Evolutionary conservation across 306 rosid genomes (phyloP).

Genomic region (Adenanthera pavonina): DNA sequence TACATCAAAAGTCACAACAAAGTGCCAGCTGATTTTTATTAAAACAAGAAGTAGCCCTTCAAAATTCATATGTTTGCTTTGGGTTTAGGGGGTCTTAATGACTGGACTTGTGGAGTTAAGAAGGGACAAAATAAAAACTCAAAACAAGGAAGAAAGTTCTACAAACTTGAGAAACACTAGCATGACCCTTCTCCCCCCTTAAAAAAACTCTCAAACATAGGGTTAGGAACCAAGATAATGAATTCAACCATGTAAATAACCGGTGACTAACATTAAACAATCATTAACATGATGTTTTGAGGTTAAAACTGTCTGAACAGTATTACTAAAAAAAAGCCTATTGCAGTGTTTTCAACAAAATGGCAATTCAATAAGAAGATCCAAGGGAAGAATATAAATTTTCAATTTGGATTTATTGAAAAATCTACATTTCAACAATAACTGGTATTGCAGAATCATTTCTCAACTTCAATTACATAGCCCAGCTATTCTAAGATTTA

Average conservation of each 20-base stretch:
- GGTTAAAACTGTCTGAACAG: background rate
- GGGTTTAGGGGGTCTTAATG: background rate
- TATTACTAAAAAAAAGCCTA: background rate
- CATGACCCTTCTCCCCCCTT: background rate
- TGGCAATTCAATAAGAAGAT: slow-evolving; percentile 7
- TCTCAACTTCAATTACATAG: background rate
- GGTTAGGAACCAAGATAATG: background rate
- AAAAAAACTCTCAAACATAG: no score
- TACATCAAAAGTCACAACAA: no score
- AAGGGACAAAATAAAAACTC: slow-evolving; percentile 10
- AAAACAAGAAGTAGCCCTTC: slow-evolving; percentile 19
- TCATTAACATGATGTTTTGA: background rate
- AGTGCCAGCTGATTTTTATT: background rate
- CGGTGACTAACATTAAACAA: background rate
- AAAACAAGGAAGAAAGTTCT: slow-evolving; percentile 11
- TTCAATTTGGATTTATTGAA: slow-evolving; percentile 10
- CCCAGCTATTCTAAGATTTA: background rate
- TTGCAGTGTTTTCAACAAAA: background rate
- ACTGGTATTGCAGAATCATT: slow-evolving; percentile 24
- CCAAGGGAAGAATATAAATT: background rate
- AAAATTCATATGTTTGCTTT: slow-evolving; percentile 19
- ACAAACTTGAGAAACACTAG: background rate
- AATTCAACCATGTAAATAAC: background rate
- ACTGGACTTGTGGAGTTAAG: background rate
- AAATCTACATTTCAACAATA: background rate